phyloP scores from a whole-genome alignment of 179 eudicot genomes.

The Actinidia arguta region DNA sequence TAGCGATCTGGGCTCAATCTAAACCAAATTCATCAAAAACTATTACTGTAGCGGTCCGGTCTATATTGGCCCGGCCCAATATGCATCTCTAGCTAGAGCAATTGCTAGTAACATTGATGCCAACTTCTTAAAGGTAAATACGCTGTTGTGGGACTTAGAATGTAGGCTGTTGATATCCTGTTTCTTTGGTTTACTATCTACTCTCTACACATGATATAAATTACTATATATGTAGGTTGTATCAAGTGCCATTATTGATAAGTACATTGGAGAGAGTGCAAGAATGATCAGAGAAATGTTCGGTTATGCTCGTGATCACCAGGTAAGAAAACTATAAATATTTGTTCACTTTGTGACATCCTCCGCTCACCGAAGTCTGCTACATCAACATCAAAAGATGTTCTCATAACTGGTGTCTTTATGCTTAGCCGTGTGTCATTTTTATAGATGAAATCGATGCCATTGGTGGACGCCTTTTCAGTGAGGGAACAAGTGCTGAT shows the following conservation, averaged over 20 bases:
- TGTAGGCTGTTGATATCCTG: neutral
- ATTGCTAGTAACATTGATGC: constrained; percentile 99
- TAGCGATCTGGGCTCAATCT: too few relatives aligned
- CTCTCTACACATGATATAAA: neutral
- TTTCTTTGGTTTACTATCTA: neutral
- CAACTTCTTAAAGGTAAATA: constrained; percentile 83
- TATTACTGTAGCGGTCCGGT: too few relatives aligned
- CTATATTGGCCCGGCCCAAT: too few relatives aligned
- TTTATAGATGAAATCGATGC: constrained; percentile 99
- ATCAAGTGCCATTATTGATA: constrained; percentile 98
- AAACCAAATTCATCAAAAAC: too few relatives aligned
- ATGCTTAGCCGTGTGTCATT: constrained; percentile 87
- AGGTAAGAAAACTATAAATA: constrained; percentile 47
- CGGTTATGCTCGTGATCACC: constrained; percentile 95
- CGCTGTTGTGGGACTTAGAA: neutral
- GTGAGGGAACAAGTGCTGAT: constrained; percentile 98
- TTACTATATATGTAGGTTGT: constrained; percentile 61
- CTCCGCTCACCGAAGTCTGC: neutral
- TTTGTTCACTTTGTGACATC: neutral
- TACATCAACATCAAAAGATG: neutral
- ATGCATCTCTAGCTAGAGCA: too few relatives aligned
- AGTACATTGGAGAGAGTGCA: constrained; percentile 99
- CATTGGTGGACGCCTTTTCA: constrained; percentile 94
- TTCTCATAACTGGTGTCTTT: constrained; percentile 17
- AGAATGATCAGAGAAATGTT: constrained; percentile 99